Percentiles rank a stretch among this genome's conserved stretches.
phyloP scores from a whole-genome alignment of 163 green algal genomes.

The Chlamydomonas reinhardtii region DNA sequence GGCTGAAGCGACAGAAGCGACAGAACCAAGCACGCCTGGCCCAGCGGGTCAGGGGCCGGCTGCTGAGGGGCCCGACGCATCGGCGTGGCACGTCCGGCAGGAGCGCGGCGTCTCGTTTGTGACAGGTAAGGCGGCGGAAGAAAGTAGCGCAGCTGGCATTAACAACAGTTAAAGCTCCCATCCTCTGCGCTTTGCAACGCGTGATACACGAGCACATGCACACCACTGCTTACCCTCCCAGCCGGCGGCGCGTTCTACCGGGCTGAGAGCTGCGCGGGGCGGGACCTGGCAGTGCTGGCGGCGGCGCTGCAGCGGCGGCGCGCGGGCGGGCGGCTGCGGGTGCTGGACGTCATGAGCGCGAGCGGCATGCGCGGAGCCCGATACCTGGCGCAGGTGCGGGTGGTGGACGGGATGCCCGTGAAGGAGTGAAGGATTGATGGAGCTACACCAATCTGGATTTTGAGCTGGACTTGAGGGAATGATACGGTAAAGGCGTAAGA shows the following conservation, averaged over 20 bases:
- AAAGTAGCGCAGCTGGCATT: neutral
- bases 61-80: neutral
- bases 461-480: too few relatives aligned
- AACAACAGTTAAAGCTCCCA: too few relatives aligned
- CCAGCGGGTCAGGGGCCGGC: neutral
- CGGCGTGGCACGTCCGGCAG: neutral
- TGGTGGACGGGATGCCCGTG: neutral
- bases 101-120: slow-evolving; percentile 46
- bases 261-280: slow-evolving; percentile 68
- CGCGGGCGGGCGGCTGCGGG: slow-evolving; percentile 55
- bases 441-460: too few relatives aligned
- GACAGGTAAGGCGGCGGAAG: slow-evolving; percentile 14
- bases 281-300: slow-evolving; percentile 76
- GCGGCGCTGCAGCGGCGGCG: slow-evolving; percentile 59
- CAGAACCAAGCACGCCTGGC: too few relatives aligned
- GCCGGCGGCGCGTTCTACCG: slow-evolving; percentile 71
- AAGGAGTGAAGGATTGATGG: neutral
- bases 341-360: slow-evolving; percentile 78
- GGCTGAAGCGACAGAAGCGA: neutral
- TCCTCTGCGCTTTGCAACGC: too few relatives aligned
- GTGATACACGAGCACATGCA: too few relatives aligned
- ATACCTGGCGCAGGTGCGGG: slow-evolving; percentile 71
- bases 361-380: slow-evolving; percentile 72
- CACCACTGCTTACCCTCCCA: too few relatives aligned
- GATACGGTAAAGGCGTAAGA: too few relatives aligned